Base-by-base conservation (phyloP, 768 basidiomycete genomes). In the Boletus sp. region DNA sequence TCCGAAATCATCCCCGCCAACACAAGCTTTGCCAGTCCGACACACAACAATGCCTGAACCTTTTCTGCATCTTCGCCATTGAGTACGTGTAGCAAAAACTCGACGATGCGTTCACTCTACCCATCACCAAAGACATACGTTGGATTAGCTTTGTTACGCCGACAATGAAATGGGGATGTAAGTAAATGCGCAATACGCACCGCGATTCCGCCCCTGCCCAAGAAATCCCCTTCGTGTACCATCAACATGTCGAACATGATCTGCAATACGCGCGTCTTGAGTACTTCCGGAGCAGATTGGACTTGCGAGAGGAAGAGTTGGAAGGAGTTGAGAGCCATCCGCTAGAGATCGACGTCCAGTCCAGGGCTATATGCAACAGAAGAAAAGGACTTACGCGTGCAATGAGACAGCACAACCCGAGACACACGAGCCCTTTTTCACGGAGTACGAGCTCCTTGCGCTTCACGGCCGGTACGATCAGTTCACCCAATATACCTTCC, bases 401-500 rank as follows among this genome's bases (percentile, higher is more conserved):
- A 63, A 93, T 90, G 35, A 91, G 78, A 66, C 83, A 88, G 61
- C 85, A 88, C 14, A 92, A 64, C 0, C 88, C 89, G 9, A 91
- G 74, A 42, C 82, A 81, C 37, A 85, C 74, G n/a, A 90, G 66
- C 3, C 85, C 89, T 53, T 82, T 79, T 65, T 88, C 83, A 23
- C 83, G 74, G 27, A 90, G 73, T 2, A 56, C 55, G 6, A 90
- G 77, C 61, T 96, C 93, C 72, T 95, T 95, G 49, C 91, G 83
- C 65, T 87, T 85, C 41, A 98, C 90, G 5, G 91, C 84, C 3
- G 96, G 96, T 32, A 97, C 83, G 64, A 98, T 92, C 17, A 99
- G 75, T 61, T 98, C 93, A 10, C 90, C 76, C 69, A 83, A 66
- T 21, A 79, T 70, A 27, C 90, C 88, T 55, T 84, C 82, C 54